These are phyloP conservation scores for Lodderomyces margitis DNA, from an alignment of 1,139 yeast species.

Conservation along the genomic window DNA sequence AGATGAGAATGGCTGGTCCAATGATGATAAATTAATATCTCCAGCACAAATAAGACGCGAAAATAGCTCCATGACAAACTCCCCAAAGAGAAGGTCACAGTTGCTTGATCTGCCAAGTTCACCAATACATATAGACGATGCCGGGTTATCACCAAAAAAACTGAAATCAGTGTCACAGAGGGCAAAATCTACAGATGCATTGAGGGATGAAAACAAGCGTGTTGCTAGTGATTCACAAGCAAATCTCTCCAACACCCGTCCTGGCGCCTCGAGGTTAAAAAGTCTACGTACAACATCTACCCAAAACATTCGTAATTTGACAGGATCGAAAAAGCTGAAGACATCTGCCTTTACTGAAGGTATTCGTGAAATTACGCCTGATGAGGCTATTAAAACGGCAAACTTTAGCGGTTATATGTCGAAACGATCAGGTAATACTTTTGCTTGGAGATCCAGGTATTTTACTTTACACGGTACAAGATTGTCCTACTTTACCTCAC, in stretches of 20 bases:
- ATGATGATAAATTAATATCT: conserved; percentile 20
- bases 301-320: conserved; percentile 42
- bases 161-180: conserved; percentile 26
- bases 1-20: conserved; percentile 2
- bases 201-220: conserved; percentile 29
- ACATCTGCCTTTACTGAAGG: conserved; percentile 97
- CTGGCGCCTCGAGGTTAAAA: conserved; percentile 31
- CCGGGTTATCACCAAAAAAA: conserved; percentile 38
- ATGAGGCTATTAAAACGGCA: conserved; percentile 74
- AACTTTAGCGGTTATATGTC: conserved; percentile 93
- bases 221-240: conserved; percentile 28
- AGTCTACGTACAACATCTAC: conserved; percentile 44
- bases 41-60: conserved; percentile 26
- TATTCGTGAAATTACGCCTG: conserved; percentile 70
- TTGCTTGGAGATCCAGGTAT: conserved; percentile 91
- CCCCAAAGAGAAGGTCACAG: conserved; percentile 7
- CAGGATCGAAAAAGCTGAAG: conserved; percentile 53
- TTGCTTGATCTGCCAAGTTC: conserved; percentile 11
- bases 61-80: conserved; percentile 5
- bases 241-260: conserved; percentile 8
- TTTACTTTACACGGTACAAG: conserved; percentile 92
- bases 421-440: conserved; percentile 75
- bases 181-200: conserved; percentile 9
- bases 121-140: conserved; percentile 32
- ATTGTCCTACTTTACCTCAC: conserved; percentile 79